phyloP scores from a whole-genome alignment of 2,329 filamentous ascomycete genomes.

The Botryotinia narcissicola region DNA sequence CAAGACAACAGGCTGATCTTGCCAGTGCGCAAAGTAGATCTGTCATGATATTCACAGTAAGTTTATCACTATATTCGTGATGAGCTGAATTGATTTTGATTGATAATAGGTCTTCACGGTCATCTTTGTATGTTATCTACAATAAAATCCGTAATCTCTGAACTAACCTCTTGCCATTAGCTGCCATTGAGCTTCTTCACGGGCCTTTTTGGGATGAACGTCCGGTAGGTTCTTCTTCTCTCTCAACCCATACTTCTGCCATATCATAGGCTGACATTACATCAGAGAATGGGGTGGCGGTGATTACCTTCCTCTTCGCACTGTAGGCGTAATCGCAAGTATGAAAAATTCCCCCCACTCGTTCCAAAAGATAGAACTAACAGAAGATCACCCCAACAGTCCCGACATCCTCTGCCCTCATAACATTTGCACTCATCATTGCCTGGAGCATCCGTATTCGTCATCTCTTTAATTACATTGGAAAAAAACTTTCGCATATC shows the following conservation, averaged over 20 bases:
- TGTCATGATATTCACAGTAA: neutral
- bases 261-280: neutral
- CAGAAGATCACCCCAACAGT: neutral
- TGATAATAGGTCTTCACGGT: neutral
- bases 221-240: neutral
- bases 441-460: neutral
- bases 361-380: neutral
- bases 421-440: neutral
- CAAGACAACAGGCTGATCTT: slow-evolving; percentile 1
- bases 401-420: neutral
- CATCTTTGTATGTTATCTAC: neutral
- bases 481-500: neutral
- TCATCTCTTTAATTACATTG: neutral
- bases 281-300: neutral
- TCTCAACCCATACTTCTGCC: neutral
- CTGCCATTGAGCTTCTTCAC: slow-evolving; percentile 1
- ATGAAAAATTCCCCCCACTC: neutral
- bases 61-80: neutral
- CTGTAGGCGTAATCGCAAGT: neutral
- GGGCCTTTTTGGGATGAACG: slow-evolving; percentile 4
- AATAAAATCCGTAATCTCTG: neutral
- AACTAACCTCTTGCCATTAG: neutral
- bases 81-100: neutral
- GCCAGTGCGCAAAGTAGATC: neutral
- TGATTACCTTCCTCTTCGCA: neutral